A percentile compares a stretch with the other conserved stretches of the same genome.
phyloP scores from a whole-genome alignment of 345 rosid species.

The Salix viminalis region DNA sequence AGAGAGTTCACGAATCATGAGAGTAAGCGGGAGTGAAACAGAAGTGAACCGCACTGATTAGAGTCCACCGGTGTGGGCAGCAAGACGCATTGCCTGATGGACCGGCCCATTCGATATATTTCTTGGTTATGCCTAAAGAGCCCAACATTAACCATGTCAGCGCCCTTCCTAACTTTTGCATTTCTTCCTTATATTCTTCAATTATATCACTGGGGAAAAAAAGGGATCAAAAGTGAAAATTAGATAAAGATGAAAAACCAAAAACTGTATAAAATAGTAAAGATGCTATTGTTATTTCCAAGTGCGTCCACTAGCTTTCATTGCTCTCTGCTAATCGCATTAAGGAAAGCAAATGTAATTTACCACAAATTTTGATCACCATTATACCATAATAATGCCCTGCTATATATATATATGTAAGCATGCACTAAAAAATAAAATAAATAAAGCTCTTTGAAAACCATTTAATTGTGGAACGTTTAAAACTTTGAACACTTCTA shows the following conservation, averaged over 20 bases:
- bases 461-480: no score
- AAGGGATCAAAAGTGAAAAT: background rate
- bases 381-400: background rate
- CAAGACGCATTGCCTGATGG: no score
- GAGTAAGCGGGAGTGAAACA: no score
- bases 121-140: no score
- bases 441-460: no score
- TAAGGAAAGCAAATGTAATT: conserved; percentile 21
- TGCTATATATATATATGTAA: background rate
- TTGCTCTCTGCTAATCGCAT: conserved; percentile 36
- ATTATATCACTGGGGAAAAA: conserved; percentile 40
- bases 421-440: background rate
- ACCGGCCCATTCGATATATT: no score
- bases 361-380: conserved; percentile 1
- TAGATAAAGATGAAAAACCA: background rate
- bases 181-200: conserved; percentile 55
- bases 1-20: no score
- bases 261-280: conserved; percentile 15
- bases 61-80: conserved; percentile 39
- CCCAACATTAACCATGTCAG: conserved; percentile 60
- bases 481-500: no score
- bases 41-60: no score
- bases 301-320: conserved; percentile 50
- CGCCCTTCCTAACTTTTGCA: conserved; percentile 56
- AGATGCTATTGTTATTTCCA: conserved; percentile 18